Evolutionary conservation across 345 rosid genomes (phyloP), one percentile per base, ranked within the genome.

Genomic region (Linum tenue): DNA sequence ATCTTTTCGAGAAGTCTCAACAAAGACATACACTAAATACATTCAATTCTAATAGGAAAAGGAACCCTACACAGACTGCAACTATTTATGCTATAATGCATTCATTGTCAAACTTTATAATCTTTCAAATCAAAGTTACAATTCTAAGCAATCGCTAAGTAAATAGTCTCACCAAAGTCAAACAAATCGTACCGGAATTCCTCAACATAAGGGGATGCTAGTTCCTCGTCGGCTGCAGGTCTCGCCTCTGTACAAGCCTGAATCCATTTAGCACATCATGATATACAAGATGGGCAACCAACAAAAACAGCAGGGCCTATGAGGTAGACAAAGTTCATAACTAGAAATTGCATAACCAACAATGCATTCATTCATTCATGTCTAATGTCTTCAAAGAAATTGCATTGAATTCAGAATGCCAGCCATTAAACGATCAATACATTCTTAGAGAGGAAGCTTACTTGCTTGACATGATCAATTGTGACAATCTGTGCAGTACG

Each of bases 391-490:
- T 22, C 31, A 7, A 38, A 22, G 3, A 22, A 1, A 17, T 11
- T 39, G 36, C 31, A 59, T 3, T 59, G 62, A 59, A 7, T 2
- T 35, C 39, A 7, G 36, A 36, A 41, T 11, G 39, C 4, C 50
- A 5, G 40, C 5, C 64, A 39, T 39, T 41, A 4, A 37, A 62
- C 4, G 42, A 39, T 6, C 4, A 22, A 15, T n/a, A 15, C 14
- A 62, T 11, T 39, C 11, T 4, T 2, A 61, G 15, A 56, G 31
- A 58, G 39, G 59, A 3, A 62, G 71, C 71, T 64, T 66, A 94
- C 99, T 87, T 94, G 99, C 82, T 91, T 94, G 63, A 91, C 83
- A 83, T 94, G 99, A 74, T 94, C 86, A 62, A 94, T 83, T 48
- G 73, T 66, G 37, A 96, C 99, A 70, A 91, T 95, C 74, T 87